A percentile compares a stretch with the other conserved stretches of the same genome.
These are phyloP conservation scores for Geosmithia putterillii DNA, from an alignment of 2,329 filamentous ascomycete genomes.

Conservation along the genomic window DNA sequence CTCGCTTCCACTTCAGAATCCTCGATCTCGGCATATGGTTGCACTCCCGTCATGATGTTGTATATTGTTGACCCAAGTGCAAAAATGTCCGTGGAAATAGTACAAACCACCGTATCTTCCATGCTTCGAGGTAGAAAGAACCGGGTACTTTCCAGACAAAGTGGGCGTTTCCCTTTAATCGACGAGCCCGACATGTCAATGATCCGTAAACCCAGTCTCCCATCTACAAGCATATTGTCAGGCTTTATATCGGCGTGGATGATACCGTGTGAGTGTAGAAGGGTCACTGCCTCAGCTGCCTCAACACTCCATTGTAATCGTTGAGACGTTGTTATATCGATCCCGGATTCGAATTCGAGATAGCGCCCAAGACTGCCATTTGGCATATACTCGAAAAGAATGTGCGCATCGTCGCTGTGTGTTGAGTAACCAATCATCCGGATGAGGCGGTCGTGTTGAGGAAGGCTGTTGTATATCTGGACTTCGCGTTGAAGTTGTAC, in stretches of 20 bases:
- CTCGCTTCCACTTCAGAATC: neutral
- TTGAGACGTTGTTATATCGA: neutral
- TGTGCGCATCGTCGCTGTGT: neutral
- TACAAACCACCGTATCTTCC: neutral
- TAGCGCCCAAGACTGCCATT: neutral
- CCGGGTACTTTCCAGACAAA: neutral
- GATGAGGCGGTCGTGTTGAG: neutral
- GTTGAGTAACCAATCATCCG: neutral
- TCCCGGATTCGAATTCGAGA: neutral
- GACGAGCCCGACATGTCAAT: neutral
- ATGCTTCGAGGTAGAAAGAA: neutral
- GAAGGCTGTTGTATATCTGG: neutral
- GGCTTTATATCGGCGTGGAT: constrained; percentile 99
- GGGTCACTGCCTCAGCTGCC: neutral
- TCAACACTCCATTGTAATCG: neutral
- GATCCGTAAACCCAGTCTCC: neutral
- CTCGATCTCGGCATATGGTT: neutral
- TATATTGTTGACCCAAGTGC: neutral
- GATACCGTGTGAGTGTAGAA: constrained; percentile 84
- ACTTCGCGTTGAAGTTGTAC: neutral
- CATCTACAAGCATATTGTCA: constrained; percentile 91
- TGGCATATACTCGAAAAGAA: neutral
- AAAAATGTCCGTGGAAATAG: neutral
- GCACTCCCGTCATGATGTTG: neutral
- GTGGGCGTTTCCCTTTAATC: neutral